Evolutionary conservation across 2,329 filamentous ascomycete species (phyloP), one percentile per base, ranked within the genome.

Genomic region (Biscogniauxia mediterranea): DNA sequence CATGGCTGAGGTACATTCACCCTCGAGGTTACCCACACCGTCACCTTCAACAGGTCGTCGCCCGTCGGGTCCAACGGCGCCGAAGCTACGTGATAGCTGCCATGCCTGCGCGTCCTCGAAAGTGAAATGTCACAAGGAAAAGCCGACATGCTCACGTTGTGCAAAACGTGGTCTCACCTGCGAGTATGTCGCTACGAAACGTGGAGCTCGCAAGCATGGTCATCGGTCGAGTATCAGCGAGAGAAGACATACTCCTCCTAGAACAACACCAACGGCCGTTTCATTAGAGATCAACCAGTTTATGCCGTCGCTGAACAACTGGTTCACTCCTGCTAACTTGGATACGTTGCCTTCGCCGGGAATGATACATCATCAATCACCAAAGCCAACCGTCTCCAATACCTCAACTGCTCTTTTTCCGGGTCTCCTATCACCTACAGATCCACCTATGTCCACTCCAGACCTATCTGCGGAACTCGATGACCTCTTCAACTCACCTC

Each of bases 1-100:
- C 15, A 46, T 46, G 38, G 38, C 38, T 11, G 38, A 46, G 38
- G 13, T 46, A 46, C 38, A 46, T 46, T 46, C 38, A n/a, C 38
- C 38, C 15, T 5, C 38, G 17, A 46, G 38, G 38, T n/a, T 46
- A 46, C 38, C 38, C 2, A 46, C 38, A 46, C 38, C 38, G 6
- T 46, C 38, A 6, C 38, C 11, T n/a, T 46, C 38, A 17, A 46
- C 38, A n/a, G 38, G 38, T n/a, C 38, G 38, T n/a, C 38, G 38
- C 38, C 17, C 38, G 13, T 54, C 55, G 21, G 42, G 4, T 17
- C 20, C 55, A 28, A 54, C 55, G 26, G 20, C 38, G 38, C 61
- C 68, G 42, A 75, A 74, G 57, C 61, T 76, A 26, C 72, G 76
- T 28, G 72, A 76, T 52, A 77, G 74, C 59, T 78, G 76, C 61